These are phyloP conservation scores for Lichtheimia ornata DNA, from an alignment of 371 early-diverging fungal species.

Conservation along the genomic window DNA sequence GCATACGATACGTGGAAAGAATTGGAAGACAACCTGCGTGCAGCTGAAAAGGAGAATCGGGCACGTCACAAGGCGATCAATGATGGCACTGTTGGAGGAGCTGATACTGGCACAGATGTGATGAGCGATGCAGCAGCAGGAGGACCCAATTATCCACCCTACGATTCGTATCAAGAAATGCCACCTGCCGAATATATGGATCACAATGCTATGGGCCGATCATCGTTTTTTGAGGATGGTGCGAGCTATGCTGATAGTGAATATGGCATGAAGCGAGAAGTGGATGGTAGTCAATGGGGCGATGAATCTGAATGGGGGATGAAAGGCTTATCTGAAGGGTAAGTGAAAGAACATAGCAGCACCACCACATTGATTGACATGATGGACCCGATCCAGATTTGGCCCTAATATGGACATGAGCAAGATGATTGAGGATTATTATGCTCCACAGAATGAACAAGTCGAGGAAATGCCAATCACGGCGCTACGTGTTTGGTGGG, in stretches of 20 bases:
- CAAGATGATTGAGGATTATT: slow-evolving; percentile 37
- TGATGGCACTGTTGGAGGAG: neutral
- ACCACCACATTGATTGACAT: neutral
- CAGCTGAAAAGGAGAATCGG: slow-evolving; percentile 72
- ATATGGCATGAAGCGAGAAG: slow-evolving; percentile 47
- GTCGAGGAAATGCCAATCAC: slow-evolving; percentile 57
- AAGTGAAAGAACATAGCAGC: slow-evolving; percentile 15
- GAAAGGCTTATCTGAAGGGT: slow-evolving; percentile 53
- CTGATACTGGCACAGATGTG: slow-evolving; percentile 8
- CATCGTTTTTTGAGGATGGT: slow-evolving; percentile 43
- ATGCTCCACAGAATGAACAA: slow-evolving; percentile 26
- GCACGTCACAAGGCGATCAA: slow-evolving; percentile 45
- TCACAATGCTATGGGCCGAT: slow-evolving; percentile 20
- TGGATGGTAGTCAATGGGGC: slow-evolving; percentile 55
- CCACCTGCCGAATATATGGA: slow-evolving; percentile 29
- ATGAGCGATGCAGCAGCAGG: slow-evolving; percentile 11
- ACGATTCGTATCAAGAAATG: slow-evolving; percentile 31
- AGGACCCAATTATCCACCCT: slow-evolving; percentile 14
- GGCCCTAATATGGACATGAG: slow-evolving; percentile 58
- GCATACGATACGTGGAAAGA: slow-evolving; percentile 76
- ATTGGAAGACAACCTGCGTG: slow-evolving; percentile 76
- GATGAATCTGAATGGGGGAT: slow-evolving; percentile 59
- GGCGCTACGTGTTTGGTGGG: slow-evolving; percentile 78
- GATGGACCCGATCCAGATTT: slow-evolving; percentile 32
- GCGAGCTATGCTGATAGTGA: slow-evolving; percentile 52